Percentiles rank a stretch among this genome's conserved stretches.
phyloP scores from a whole-genome alignment of 345 rosid species.

The Eucalyptus curtisii region DNA sequence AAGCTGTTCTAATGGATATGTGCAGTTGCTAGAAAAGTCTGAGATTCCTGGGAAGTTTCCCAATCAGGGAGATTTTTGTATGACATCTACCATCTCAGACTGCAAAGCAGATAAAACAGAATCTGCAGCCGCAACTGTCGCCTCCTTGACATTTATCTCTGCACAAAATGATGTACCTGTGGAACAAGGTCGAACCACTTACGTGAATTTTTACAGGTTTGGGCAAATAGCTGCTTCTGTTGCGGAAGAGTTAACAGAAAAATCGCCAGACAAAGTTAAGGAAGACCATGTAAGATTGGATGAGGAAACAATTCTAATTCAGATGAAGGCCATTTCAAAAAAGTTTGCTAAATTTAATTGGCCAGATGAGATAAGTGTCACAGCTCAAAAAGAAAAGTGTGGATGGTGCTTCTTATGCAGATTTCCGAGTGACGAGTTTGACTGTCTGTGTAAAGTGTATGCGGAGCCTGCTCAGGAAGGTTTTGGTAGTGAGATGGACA shows the following conservation, averaged over 20 bases:
- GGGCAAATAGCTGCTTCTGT: slow-evolving; percentile 57
- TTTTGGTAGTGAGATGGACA: slow-evolving; percentile 24
- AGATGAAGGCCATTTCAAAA: slow-evolving; percentile 73
- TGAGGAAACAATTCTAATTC: slow-evolving; percentile 58
- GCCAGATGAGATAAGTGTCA: slow-evolving; percentile 32
- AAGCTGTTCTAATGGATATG: background rate
- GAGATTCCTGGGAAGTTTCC: slow-evolving; percentile 2
- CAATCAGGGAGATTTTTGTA: slow-evolving; percentile 3
- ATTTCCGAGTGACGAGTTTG: slow-evolving; percentile 30
- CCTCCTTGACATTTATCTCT: slow-evolving; percentile 7
- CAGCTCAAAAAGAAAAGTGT: slow-evolving; percentile 63
- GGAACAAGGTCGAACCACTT: slow-evolving; percentile 23
- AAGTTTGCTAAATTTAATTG: slow-evolving; percentile 44
- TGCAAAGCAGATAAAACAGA: slow-evolving; percentile 10
- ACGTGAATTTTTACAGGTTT: slow-evolving; percentile 62
- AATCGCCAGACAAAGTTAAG: slow-evolving; percentile 27
- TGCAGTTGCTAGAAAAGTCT: slow-evolving; percentile 8
- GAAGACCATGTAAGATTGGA: slow-evolving; percentile 27
- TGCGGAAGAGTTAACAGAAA: slow-evolving; percentile 51
- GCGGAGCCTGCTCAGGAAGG: slow-evolving; percentile 27
- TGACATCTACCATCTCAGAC: slow-evolving; percentile 3
- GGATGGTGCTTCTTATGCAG: slow-evolving; percentile 95
- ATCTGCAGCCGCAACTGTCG: slow-evolving; percentile 7
- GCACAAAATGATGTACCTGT: slow-evolving; percentile 11
- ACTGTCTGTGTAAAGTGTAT: slow-evolving; percentile 63